Evolutionary conservation across 352 stramenopile genomes (phyloP), one percentile per base, ranked within the genome.

Genomic region (Sclerospora graminicola): DNA sequence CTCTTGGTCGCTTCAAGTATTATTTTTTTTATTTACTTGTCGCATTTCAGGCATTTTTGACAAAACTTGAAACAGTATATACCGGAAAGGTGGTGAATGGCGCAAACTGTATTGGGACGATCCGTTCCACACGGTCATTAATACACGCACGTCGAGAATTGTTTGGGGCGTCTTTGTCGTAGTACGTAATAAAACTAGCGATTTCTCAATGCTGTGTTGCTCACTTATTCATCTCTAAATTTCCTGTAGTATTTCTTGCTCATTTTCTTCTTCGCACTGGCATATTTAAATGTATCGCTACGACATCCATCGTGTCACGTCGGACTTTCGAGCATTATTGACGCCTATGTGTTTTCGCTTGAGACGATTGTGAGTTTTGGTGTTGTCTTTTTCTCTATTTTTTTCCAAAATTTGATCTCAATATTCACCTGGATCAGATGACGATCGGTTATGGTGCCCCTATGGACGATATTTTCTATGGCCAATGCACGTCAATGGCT

Each of bases 391-490:
- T 39, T 26, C 0, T 39, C 8, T 13, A 9, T 36, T 20, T 19
- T 13, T 9, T 23, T 21, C 14, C 7, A 33, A 13, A 33, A 4
- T 33, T 13, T 3, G 8, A 33, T 4, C 8, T 33, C 13, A 33
- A 4, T 10, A 9, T 39, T 9, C 60, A 6, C 20, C 23, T 9
- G 14, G 6, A 24, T 16, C 23, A 92, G 81, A 92, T 92, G 81
- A 92, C 81, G 39, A 92, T 92, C 41, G 81, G 81, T 5, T 92
- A 92, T 30, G 78, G 81, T 3, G 81, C 81, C 1, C 81, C 81
- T 8, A 87, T 73, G n/a, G 76, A 89, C 38, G 81, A 92, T 41
- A 92, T 92, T 50, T 92, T 92, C 53, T 92, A 89, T 55, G 81
- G 81, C 29, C 76, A 74, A 14, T 92, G 81, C 60, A 63, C 58